These are phyloP conservation scores for Aspergillus piperis DNA, from an alignment of 2,329 filamentous ascomycete species.

Conservation along the genomic window DNA sequence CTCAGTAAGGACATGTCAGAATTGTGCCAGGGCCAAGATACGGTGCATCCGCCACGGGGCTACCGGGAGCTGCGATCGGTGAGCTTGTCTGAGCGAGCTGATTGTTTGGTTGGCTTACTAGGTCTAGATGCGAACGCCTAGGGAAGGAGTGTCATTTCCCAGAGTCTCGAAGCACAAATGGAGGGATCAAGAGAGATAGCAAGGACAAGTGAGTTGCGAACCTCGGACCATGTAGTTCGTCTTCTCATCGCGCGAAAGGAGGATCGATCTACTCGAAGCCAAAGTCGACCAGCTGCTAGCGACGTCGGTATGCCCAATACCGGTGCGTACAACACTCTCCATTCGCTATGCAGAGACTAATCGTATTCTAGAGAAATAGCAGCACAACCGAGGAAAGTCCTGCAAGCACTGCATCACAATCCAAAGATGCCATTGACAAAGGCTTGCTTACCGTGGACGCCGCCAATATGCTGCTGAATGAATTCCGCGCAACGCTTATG, in stretches of 20 bases:
- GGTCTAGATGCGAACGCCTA: background rate
- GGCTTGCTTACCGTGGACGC: conserved; percentile 20
- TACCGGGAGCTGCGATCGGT: background rate
- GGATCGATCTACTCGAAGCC: background rate
- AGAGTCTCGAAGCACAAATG: background rate
- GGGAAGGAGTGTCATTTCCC: background rate
- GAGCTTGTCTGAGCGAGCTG: background rate
- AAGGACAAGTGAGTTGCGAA: background rate
- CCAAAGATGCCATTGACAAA: conserved; percentile 22
- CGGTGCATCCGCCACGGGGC: background rate
- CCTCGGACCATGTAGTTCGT: background rate
- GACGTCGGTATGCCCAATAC: background rate
- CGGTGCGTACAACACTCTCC: background rate
- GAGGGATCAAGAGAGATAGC: background rate
- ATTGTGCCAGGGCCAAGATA: background rate
- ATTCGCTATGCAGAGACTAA: background rate
- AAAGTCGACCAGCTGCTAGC: background rate
- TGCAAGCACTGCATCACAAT: background rate
- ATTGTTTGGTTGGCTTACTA: background rate
- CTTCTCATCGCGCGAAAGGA: background rate
- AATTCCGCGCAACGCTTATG: conserved; percentile 39
- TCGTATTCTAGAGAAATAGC: background rate
- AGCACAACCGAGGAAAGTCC: background rate
- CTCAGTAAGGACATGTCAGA: conserved; percentile 1
- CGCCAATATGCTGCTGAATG: conserved; percentile 28